phyloP scores from a whole-genome alignment of 768 basidiomycete species.

The Hericium rajendrae region DNA sequence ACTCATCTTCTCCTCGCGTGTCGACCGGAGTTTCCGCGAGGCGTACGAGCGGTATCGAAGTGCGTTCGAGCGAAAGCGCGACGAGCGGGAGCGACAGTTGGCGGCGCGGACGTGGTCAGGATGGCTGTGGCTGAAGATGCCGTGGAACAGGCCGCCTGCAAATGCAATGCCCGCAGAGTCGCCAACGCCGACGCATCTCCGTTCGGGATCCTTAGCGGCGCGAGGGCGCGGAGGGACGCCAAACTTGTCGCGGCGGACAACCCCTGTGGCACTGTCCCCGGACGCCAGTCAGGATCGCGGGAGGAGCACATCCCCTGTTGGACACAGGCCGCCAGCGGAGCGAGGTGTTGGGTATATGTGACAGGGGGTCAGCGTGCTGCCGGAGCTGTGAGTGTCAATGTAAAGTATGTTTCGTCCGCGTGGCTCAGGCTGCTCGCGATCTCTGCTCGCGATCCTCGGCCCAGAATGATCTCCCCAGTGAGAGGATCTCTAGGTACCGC shows the following conservation, averaged over 20 bases:
- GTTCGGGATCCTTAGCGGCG: not conserved
- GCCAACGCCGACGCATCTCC: not conserved
- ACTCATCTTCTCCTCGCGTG: slow-evolving; percentile 87
- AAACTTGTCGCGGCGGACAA: not conserved
- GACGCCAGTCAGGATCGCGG: not conserved
- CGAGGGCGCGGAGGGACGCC: not conserved
- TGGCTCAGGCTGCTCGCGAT: no score
- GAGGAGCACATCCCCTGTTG: not conserved
- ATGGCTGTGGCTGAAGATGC: slow-evolving; percentile 17
- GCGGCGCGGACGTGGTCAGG: slow-evolving; percentile 24
- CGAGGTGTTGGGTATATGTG: not conserved
- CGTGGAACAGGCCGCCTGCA: not conserved
- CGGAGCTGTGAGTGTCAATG: not conserved
- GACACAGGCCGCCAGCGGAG: not conserved
- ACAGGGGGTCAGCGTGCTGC: not conserved
- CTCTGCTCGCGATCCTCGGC: no score
- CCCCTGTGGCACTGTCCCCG: not conserved
- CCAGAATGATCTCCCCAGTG: no score
- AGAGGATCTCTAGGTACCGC: no score
- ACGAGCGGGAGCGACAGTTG: slow-evolving; percentile 44
- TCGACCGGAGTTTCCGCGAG: slow-evolving; percentile 76
- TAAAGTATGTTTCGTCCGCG: not conserved
- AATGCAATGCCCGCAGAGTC: not conserved
- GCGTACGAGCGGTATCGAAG: slow-evolving; percentile 87
- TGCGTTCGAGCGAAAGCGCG: slow-evolving; percentile 73